Conservation (phyloP, 78 protist species). For the Cyanophora paradoxa region DNA sequence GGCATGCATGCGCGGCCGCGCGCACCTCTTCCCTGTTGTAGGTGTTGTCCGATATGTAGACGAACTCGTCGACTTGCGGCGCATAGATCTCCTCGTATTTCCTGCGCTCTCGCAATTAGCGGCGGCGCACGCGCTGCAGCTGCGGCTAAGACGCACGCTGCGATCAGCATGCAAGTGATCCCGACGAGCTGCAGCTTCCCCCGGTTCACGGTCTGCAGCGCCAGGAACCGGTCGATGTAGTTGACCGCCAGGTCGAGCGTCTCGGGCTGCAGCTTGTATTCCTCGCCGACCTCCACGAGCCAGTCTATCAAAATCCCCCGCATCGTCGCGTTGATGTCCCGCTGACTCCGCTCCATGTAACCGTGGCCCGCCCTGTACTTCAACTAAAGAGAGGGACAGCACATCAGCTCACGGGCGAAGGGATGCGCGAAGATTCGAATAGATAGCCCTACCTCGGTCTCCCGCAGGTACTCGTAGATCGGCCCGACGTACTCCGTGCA, state of each 20-base stretch:
- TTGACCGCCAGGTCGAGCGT: slow-evolving; percentile 42
- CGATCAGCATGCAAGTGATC: slow-evolving; percentile 46
- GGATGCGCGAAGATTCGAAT: background rate
- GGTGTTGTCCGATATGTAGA: slow-evolving; percentile 54
- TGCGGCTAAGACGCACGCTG: slow-evolving; percentile 19
- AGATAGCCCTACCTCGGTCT: background rate
- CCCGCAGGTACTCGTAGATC: slow-evolving; percentile 1
- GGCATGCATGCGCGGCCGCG: too few species aligned
- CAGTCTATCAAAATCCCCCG: slow-evolving; percentile 74
- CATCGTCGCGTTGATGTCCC: slow-evolving; percentile 63
- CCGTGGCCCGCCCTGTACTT: background rate
- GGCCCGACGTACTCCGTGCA: background rate
- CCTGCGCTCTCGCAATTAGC: background rate
- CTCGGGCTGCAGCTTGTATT: slow-evolving; percentile 49
- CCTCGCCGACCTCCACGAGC: slow-evolving; percentile 73
- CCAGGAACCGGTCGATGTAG: slow-evolving; percentile 59
- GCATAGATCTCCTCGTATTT: slow-evolving; percentile 63
- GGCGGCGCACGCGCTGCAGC: background rate
- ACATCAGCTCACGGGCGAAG: background rate
- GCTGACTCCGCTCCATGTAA: slow-evolving; percentile 29
- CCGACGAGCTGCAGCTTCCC: slow-evolving; percentile 65
- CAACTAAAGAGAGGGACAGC: background rate
- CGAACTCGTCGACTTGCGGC: slow-evolving; percentile 47
- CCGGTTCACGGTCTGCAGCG: slow-evolving; percentile 9
- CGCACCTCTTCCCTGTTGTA: slow-evolving; percentile 39